Evolutionary conservation across 2,329 filamentous ascomycete genomes (phyloP).

Genomic region (Botrytis sinoallii): DNA sequence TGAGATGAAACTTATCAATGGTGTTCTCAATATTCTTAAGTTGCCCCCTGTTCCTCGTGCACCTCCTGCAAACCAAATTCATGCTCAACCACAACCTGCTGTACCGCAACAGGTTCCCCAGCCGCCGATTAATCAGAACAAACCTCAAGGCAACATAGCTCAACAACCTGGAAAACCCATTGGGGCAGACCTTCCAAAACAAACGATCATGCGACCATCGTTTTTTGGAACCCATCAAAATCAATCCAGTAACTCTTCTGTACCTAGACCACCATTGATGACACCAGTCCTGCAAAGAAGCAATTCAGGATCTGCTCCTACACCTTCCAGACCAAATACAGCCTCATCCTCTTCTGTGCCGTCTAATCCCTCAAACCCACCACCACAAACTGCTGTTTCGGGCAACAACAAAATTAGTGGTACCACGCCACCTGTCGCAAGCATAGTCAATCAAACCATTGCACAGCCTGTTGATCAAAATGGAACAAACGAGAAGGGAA

Average conservation of each 20-base stretch:
- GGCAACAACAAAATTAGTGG: background rate
- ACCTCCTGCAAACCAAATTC: background rate
- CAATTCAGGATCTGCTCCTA: slow-evolving; percentile 29
- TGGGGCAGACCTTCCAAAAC: slow-evolving; percentile 27
- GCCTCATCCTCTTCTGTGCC: slow-evolving; percentile 29
- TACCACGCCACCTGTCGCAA: slow-evolving; percentile 2
- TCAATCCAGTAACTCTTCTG: slow-evolving; percentile 25
- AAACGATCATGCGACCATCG: slow-evolving; percentile 32
- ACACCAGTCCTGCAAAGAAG: slow-evolving; percentile 28
- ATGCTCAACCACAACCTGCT: slow-evolving; percentile 16
- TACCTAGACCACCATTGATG: slow-evolving; percentile 36
- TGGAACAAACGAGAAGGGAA: background rate
- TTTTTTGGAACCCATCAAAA: slow-evolving; percentile 31
- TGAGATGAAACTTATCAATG: slow-evolving; percentile 32
- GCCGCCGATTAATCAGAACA: slow-evolving; percentile 25
- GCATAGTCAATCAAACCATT: background rate
- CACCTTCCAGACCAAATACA: slow-evolving; percentile 23
- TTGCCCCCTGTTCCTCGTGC: slow-evolving; percentile 8
- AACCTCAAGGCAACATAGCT: slow-evolving; percentile 25
- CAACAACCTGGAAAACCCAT: slow-evolving; percentile 25
- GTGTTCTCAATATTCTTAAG: slow-evolving; percentile 17
- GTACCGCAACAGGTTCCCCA: slow-evolving; percentile 22
- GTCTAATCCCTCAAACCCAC: slow-evolving; percentile 14
- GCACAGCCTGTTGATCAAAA: slow-evolving; percentile 12
- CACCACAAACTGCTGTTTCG: slow-evolving; percentile 15